Evolutionary conservation across 257 asterid species (phyloP).

Genomic region (Salvia splendens): DNA sequence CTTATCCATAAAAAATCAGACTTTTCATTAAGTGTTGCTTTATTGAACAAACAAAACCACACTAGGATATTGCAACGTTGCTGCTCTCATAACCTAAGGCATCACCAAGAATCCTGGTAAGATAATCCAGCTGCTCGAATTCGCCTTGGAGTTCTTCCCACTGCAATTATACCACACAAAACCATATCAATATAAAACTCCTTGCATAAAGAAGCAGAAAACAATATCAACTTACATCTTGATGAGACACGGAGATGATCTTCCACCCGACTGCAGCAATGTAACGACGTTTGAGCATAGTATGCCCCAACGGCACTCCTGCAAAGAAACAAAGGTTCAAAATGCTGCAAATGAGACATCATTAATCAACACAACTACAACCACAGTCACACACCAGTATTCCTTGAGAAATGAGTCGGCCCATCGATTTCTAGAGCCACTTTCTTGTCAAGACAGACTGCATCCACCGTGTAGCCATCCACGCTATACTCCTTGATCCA

Average conservation of each 20-base stretch:
- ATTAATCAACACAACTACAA: background rate
- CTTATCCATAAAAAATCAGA: too few species aligned
- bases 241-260: slow-evolving; percentile 64
- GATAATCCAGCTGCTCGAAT: slow-evolving; percentile 81
- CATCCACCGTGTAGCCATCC: slow-evolving; percentile 90
- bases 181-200: background rate
- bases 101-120: slow-evolving; percentile 55
- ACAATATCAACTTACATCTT: slow-evolving; percentile 58
- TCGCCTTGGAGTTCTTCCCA: slow-evolving; percentile 94
- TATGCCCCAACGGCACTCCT: slow-evolving; percentile 86
- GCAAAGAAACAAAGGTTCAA: slow-evolving; percentile 29
- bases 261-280: slow-evolving; percentile 91
- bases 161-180: slow-evolving; percentile 46
- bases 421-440: slow-evolving; percentile 95
- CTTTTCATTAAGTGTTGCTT: background rate
- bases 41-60: background rate
- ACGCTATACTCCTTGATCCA: slow-evolving; percentile 79
- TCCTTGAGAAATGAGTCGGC: slow-evolving; percentile 95
- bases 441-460: slow-evolving; percentile 67
- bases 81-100: slow-evolving; percentile 33
- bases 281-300: slow-evolving; percentile 80
- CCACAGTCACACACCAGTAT: slow-evolving; percentile 52
- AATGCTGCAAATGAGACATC: background rate
- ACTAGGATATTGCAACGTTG: background rate
- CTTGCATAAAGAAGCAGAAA: background rate